A percentile compares a stretch with the other conserved stretches of the same genome.
Conservation (phyloP, 148 eudicot species). For the Hydrangea macrophylla region DNA sequence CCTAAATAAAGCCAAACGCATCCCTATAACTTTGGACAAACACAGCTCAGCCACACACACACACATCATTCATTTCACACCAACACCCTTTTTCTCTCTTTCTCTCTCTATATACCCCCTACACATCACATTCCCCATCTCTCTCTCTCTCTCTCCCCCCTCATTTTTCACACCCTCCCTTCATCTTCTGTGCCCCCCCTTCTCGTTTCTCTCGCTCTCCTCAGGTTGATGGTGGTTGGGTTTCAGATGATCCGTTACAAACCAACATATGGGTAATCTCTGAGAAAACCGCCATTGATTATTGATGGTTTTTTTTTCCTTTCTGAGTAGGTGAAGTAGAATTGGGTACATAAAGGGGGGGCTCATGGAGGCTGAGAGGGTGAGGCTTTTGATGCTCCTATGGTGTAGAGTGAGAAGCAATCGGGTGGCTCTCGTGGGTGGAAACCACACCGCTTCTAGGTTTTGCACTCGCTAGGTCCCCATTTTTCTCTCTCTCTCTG, state of each 20-base stretch:
- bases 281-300: conserved; percentile 1
- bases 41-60: background rate
- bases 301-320: too few species aligned
- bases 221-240: conserved; percentile 7
- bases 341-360: background rate
- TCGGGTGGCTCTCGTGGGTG: conserved; percentile 37
- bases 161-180: background rate
- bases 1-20: background rate
- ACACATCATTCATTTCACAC: background rate
- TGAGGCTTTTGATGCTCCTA: conserved; percentile 16
- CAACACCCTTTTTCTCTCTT: background rate
- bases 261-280: background rate
- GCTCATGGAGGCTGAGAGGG: conserved; percentile 23
- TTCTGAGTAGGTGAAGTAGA: conserved; percentile 4
- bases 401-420: conserved; percentile 16
- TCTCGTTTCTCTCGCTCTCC: background rate
- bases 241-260: conserved; percentile 11
- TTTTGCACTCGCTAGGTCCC: conserved; percentile 33
- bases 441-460: conserved; percentile 39
- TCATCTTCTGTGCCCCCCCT: too few species aligned
- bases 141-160: background rate
- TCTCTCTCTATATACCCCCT: background rate
- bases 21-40: background rate
- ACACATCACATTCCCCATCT: background rate
- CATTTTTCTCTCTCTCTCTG: background rate